Conservation (phyloP, 768 basidiomycete genomes). For the Pholiota microspora region DNA sequence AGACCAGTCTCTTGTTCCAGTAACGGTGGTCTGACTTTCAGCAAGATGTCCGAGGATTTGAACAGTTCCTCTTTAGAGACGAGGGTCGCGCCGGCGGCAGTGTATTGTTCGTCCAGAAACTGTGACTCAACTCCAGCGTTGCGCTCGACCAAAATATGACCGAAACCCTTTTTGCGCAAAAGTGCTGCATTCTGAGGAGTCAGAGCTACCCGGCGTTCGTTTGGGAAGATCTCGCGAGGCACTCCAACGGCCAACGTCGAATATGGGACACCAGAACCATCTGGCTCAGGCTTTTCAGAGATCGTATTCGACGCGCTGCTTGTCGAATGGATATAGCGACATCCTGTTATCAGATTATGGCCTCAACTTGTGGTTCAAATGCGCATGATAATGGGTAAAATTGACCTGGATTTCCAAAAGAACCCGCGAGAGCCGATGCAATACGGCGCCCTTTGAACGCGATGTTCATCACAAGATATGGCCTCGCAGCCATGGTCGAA, state of each 20-base stretch:
- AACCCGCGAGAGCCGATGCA: constrained; percentile 10
- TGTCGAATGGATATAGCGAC: constrained; percentile 33
- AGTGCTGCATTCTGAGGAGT: constrained; percentile 77
- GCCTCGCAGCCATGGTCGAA: constrained; percentile 29
- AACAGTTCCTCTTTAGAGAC: constrained; percentile 74
- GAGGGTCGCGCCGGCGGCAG: constrained; percentile 74
- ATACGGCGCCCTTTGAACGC: constrained; percentile 23
- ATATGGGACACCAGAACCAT: constrained; percentile 52
- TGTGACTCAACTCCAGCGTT: constrained; percentile 71
- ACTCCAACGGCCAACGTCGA: constrained; percentile 73
- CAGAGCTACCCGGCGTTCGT: constrained; percentile 78
- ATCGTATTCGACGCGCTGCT: constrained; percentile 23
- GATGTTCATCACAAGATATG: constrained; percentile 25
- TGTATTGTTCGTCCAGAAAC: constrained; percentile 80
- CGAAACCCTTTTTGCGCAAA: constrained; percentile 82
- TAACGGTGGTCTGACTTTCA: constrained; percentile 83
- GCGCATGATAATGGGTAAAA: neutral
- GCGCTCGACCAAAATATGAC: constrained; percentile 67
- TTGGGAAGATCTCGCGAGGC: constrained; percentile 72
- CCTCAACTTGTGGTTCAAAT: constrained; percentile 2
- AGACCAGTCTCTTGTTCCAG: constrained; percentile 56
- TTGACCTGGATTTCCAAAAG: constrained; percentile 16
- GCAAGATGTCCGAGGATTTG: constrained; percentile 67
- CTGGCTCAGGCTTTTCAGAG: constrained; percentile 25
- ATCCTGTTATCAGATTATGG: constrained; percentile 20